Base-by-base conservation (phyloP, 352 stramenopile species). In the Saprolegnia diclina region DNA sequence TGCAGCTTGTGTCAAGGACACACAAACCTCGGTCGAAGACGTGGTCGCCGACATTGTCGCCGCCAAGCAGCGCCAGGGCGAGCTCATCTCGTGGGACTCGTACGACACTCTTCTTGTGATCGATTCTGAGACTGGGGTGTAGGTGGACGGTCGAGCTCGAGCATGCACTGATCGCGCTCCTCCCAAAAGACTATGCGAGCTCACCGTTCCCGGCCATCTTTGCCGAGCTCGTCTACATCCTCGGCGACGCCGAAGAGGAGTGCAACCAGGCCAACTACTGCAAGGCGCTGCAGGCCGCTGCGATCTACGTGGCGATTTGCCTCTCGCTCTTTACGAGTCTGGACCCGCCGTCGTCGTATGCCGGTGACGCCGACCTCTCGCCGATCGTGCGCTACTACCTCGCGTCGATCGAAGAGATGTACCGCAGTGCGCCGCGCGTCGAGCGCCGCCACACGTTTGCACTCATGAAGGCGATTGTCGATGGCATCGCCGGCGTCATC, bases 381-480 rank as follows among this genome's bases (percentile, higher is more conserved):
- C 63, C 63, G 10, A 69, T 69, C 26, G 14, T 69, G 38, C 22
- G 50, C 24, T 52, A 69, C 63, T 69, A 69, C 45, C n/a, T 29
- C 19, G 21, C 22, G 6, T 61, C 63, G 21, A 69, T 56, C 21
- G 37, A 69, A n/a, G 37, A 69, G 38, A 52, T 69, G 22, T 69
- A 52, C 29, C 38, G 54, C 4, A 26, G 7, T 4, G 48, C 53
- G 38, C 63, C 63, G 16, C 32, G 61, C 6, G 45, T 69, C 18
- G 42, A 69, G 16, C 53, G 54, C 21, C 44, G 54, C 5, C 63
- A 69, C 37, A 69, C 63, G n/a, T 69, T 69, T 69, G 63, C 63
- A 16, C 44, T 69, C 29, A 69, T 69, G 63, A 69, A 69, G 63
- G 46, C 63, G 37, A 69, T 69, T n/a, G 63, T 69, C 40, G 63